Evolutionary conservation across 805 yeast species (phyloP).

Genomic region (Candida methanosorbosa): DNA sequence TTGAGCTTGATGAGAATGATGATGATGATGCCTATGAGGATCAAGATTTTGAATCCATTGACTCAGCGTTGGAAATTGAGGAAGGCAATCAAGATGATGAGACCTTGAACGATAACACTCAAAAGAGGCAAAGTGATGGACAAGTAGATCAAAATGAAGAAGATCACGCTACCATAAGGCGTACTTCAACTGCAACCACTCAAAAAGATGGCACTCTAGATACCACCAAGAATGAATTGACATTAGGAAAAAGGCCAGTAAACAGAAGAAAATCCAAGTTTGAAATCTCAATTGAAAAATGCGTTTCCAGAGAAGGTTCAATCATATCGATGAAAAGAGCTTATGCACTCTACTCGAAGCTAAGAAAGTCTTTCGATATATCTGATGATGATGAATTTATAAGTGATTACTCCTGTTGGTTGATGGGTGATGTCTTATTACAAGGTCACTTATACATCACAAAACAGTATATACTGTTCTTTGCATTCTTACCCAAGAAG

Average conservation of each 20-base stretch:
- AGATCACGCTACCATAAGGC: neutral
- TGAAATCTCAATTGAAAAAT: constrained; percentile 23
- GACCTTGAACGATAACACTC: neutral
- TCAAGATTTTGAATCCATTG: constrained; percentile 1
- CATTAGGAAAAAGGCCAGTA: too few species aligned
- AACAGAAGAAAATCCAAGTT: constrained; percentile 16
- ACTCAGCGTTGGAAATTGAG: too few species aligned
- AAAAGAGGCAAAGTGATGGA: neutral
- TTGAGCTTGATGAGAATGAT: constrained; percentile 5
- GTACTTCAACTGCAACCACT: neutral
- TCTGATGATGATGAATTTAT: constrained; percentile 45
- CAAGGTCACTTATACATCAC: constrained; percentile 85
- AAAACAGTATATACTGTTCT: constrained; percentile 52
- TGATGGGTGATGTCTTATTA: constrained; percentile 68
- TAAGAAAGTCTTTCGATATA: constrained; percentile 33
- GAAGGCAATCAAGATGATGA: too few species aligned
- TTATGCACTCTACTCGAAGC: constrained; percentile 25
- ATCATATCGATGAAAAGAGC: constrained; percentile 21
- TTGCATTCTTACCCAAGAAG: constrained; percentile 65
- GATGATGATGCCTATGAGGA: constrained; percentile 4
- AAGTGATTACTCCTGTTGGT: constrained; percentile 70
- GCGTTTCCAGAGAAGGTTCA: constrained; percentile 11
- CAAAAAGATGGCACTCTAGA: neutral
- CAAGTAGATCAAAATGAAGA: neutral
- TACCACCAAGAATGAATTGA: too few species aligned